A percentile compares a stretch with the other conserved stretches of the same genome.
phyloP scores from a whole-genome alignment of 1,284 basidiomycete species.

The Volvariella surrecta region DNA sequence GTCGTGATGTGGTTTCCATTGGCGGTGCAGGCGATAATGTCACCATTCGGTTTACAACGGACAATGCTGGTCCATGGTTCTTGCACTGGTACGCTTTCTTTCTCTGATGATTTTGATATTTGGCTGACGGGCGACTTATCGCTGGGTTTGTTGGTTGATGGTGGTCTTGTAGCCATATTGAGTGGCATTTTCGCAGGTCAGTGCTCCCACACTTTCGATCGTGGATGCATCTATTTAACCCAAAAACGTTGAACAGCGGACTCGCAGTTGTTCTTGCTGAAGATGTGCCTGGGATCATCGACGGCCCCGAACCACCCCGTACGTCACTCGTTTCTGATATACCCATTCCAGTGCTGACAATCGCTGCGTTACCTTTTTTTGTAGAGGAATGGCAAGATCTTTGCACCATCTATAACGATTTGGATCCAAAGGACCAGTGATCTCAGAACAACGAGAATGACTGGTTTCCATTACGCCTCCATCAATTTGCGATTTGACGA shows the following conservation, averaged over 20 bases:
- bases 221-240: not conserved
- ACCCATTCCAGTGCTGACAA: too few relatives aligned
- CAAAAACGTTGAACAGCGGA: constrained; percentile 8
- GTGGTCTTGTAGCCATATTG: constrained; percentile 17
- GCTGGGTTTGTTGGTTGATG: constrained; percentile 2
- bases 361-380: not conserved
- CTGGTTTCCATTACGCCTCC: too few relatives aligned
- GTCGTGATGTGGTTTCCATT: constrained; percentile 21
- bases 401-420: not conserved
- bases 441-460: too few relatives aligned
- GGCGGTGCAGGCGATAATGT: constrained; percentile 17
- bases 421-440: not conserved
- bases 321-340: too few relatives aligned
- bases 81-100: constrained; percentile 26
- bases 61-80: constrained; percentile 36
- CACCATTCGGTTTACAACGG: constrained; percentile 23
- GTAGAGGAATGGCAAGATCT: not conserved
- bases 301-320: constrained; percentile 2
- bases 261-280: constrained; percentile 8
- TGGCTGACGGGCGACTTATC: not conserved
- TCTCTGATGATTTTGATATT: constrained; percentile 4
- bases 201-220: constrained; percentile 2
- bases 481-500: too few relatives aligned
- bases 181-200: constrained; percentile 22
- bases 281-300: constrained; percentile 1